These are phyloP conservation scores for Penicillium diatomitis DNA, from an alignment of 495 filamentous ascomycete genomes.

Conservation along the genomic window DNA sequence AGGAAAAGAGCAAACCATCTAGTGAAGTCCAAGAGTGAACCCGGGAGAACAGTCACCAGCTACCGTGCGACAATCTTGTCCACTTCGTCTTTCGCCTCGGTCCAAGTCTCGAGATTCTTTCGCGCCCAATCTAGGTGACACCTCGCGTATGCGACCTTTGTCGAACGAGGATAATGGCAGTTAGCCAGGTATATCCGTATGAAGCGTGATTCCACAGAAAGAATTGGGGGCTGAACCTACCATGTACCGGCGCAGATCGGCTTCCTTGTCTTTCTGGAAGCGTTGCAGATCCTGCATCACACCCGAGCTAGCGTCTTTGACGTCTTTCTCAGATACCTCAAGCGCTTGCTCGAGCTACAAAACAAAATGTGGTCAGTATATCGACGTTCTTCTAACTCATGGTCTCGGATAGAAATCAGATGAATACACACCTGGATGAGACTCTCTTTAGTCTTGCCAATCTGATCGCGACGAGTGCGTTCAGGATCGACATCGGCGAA, in stretches of 20 bases:
- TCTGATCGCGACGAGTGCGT: constrained; percentile 80
- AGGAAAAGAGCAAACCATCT: neutral
- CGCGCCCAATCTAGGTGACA: constrained; percentile 98
- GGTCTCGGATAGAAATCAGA: neutral
- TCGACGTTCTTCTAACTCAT: neutral
- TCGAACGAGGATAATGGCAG: neutral
- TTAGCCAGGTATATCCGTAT: too few species aligned
- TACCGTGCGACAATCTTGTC: constrained; percentile 68
- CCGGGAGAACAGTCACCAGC: neutral
- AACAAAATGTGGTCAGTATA: constrained; percentile 1
- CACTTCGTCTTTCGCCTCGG: constrained; percentile 87
- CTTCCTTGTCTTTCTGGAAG: constrained; percentile 91
- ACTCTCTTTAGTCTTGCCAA: constrained; percentile 84
- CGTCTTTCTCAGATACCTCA: constrained; percentile 76
- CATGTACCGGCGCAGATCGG: constrained; percentile 90
- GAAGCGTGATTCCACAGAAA: too few species aligned
- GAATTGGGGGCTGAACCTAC: constrained; percentile 39
- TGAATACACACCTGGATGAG: constrained; percentile 44
- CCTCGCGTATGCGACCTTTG: constrained; percentile 80
- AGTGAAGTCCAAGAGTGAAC: neutral
- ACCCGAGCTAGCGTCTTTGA: constrained; percentile 78
- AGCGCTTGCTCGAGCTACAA: constrained; percentile 79
- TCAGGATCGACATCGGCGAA: constrained; percentile 95
- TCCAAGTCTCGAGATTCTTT: constrained; percentile 93
- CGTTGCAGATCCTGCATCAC: constrained; percentile 82